phyloP scores from a whole-genome alignment of 2,329 filamentous ascomycete genomes.

The Harringtonia lauricola region DNA sequence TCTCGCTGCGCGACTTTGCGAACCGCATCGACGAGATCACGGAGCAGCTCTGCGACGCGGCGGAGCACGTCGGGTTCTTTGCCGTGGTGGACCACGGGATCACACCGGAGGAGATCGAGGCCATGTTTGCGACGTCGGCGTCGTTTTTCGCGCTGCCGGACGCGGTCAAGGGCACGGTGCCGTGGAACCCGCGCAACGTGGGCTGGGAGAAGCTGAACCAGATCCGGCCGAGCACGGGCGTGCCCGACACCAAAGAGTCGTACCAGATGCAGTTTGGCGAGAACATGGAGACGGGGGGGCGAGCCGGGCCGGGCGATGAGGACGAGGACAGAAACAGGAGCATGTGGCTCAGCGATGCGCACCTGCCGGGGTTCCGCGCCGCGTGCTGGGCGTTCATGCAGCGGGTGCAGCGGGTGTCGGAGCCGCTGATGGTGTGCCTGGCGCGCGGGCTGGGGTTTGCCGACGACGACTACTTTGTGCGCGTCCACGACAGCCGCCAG shows the following conservation, averaged over 20 bases:
- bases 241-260: conserved; percentile 47
- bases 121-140: conserved; percentile 22
- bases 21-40: conserved; percentile 43
- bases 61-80: conserved; percentile 50
- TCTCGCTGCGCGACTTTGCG: conserved; percentile 43
- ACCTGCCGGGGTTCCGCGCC: conserved; percentile 34
- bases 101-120: conserved; percentile 30
- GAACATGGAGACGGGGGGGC: conserved; percentile 33
- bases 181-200: conserved; percentile 43
- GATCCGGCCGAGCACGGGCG: conserved; percentile 47
- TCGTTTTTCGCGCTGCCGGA: conserved; percentile 43
- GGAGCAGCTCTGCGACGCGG: conserved; percentile 35
- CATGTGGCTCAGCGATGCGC: conserved; percentile 35
- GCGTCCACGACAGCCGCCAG: conserved; percentile 36
- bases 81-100: conserved; percentile 37
- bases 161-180: conserved; percentile 38
- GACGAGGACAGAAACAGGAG: conserved; percentile 15
- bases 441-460: conserved; percentile 43
- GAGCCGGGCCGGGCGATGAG: no score
- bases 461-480: conserved; percentile 37
- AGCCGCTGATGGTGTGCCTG: conserved; percentile 47
- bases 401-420: conserved; percentile 37
- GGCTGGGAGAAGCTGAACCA: conserved; percentile 52
- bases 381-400: conserved; percentile 41
- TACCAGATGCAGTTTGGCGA: conserved; percentile 51